Base-by-base conservation (phyloP, 2,329 filamentous ascomycete species). In the Fragosphaeria purpurea region DNA sequence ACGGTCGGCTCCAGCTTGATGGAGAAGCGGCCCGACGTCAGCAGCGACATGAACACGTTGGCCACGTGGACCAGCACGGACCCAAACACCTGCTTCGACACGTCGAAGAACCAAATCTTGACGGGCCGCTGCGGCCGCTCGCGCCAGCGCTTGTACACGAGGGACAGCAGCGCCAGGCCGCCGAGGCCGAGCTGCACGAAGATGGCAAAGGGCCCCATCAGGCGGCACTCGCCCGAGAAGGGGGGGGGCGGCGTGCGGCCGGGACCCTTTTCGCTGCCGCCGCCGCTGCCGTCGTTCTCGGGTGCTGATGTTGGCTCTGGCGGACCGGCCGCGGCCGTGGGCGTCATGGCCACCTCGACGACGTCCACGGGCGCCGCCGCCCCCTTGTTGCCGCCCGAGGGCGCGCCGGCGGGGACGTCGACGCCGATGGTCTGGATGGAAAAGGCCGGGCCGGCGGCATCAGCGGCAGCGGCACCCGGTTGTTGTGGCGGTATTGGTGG, bases 31-130 rank as follows among this genome's bases (percentile, higher is more conserved):
- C 89, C 90, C 50, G 87, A 91, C 1, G 88, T 94, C 58, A 98
- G 77, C 86, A 97, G 88, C 44, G 88, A 94, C 85, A 98, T 95
- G 66, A 95, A 81, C 48, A 98, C 76, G 64, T 98, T 98, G 58
- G 90, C 87, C 43, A 91, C 75, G 69, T 98, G 93, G 37, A 96
- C 82, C 65, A 98, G 76, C 44, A 89, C 83, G 34, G 89, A 94
- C 30, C 93, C 93, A 61, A 97, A 86, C 49, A 98, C 88, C 72
- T 98, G 93, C 73, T 98, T 98, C 35, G 88, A 95, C 31, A 83
- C 93, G 64, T 98, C 93, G 66, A 97, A 98, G 66, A 87, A 90
- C 91, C 93, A 98, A 57, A 98, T 89, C 75, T 94, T 95, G 62
- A 97, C 63, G 1, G 91, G 91, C 50, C 93, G 79, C 65, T 96